Conservation (phyloP, 192 early-diverging fungal genomes). For the Coemansia aciculifera region DNA sequence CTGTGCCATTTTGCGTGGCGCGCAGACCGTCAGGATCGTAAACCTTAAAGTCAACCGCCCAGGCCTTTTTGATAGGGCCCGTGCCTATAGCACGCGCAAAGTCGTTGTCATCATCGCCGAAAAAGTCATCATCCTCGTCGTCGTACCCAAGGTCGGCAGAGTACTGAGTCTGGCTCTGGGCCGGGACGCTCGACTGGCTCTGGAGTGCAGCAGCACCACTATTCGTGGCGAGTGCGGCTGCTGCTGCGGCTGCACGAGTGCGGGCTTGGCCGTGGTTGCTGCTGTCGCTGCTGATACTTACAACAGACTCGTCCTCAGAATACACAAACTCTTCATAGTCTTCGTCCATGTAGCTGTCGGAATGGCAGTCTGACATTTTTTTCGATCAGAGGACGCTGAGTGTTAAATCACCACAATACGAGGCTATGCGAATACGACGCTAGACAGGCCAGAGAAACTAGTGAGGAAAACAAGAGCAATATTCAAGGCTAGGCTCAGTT, state of each 20-base stretch:
- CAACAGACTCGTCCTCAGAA: constrained; percentile 30
- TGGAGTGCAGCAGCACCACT: neutral
- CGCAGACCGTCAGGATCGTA: constrained; percentile 26
- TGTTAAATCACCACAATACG: neutral
- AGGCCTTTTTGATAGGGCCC: constrained; percentile 24
- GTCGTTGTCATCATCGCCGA: constrained; percentile 21
- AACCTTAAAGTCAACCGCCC: constrained; percentile 51
- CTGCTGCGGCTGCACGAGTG: neutral
- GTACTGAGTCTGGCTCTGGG: constrained; percentile 28
- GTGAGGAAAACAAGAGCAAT: neutral
- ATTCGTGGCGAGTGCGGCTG: neutral
- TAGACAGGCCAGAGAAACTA: neutral
- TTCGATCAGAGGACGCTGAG: neutral
- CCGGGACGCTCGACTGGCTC: neutral
- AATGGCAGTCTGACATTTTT: constrained; percentile 33
- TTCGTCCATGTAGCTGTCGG: constrained; percentile 46
- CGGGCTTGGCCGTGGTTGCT: neutral
- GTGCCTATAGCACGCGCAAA: constrained; percentile 31
- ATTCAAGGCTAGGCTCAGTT: neutral
- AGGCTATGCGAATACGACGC: neutral
- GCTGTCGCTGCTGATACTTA: neutral
- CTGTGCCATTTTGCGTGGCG: constrained; percentile 34
- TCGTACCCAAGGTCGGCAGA: constrained; percentile 22
- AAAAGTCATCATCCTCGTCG: constrained; percentile 33
- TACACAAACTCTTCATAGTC: constrained; percentile 39